phyloP scores from a whole-genome alignment of 2,329 filamentous ascomycete genomes.

The Rasamsonia emersonii region DNA sequence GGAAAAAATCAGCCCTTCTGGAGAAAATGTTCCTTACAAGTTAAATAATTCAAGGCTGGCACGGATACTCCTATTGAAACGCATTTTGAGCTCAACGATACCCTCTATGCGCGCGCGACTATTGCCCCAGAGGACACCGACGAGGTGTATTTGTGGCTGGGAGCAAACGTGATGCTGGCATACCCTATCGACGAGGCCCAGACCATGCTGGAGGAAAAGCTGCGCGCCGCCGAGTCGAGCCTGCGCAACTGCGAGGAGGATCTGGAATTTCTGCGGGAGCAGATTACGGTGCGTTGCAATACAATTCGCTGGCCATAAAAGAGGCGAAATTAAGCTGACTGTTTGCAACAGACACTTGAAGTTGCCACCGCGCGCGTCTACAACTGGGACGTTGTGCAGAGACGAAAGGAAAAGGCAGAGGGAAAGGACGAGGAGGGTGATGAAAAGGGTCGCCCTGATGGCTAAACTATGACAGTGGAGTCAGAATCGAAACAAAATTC shows the following conservation, averaged over 20 bases:
- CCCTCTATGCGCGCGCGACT: slow-evolving; percentile 79
- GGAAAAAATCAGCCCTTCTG: not conserved
- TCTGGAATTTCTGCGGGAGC: slow-evolving; percentile 86
- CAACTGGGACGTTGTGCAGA: slow-evolving; percentile 97
- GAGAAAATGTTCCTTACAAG: too few relatives aligned
- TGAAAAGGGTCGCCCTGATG: too few relatives aligned
- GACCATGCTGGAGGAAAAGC: slow-evolving; percentile 65
- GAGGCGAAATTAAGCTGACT: too few relatives aligned
- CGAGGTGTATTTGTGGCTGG: slow-evolving; percentile 93
- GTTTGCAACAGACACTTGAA: slow-evolving; percentile 73
- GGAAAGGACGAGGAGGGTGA: slow-evolving; percentile 39
- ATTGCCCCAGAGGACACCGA: slow-evolving; percentile 63
- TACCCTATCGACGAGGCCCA: slow-evolving; percentile 88
- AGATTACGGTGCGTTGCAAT: slow-evolving; percentile 73
- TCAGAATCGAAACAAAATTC: too few relatives aligned
- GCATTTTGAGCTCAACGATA: slow-evolving; percentile 94
- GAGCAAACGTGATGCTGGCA: slow-evolving; percentile 94
- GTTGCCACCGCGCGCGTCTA: slow-evolving; percentile 96
- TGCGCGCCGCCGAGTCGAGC: slow-evolving; percentile 69
- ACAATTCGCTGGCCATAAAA: not conserved
- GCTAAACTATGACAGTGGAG: too few relatives aligned
- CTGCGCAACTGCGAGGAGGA: slow-evolving; percentile 91
- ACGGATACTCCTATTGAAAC: slow-evolving; percentile 55
- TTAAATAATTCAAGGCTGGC: too few relatives aligned
- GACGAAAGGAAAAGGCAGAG: slow-evolving; percentile 73